These are phyloP conservation scores for Oenanthe javanica DNA, from an alignment of 140 eudicot genomes.

Conservation along the genomic window DNA sequence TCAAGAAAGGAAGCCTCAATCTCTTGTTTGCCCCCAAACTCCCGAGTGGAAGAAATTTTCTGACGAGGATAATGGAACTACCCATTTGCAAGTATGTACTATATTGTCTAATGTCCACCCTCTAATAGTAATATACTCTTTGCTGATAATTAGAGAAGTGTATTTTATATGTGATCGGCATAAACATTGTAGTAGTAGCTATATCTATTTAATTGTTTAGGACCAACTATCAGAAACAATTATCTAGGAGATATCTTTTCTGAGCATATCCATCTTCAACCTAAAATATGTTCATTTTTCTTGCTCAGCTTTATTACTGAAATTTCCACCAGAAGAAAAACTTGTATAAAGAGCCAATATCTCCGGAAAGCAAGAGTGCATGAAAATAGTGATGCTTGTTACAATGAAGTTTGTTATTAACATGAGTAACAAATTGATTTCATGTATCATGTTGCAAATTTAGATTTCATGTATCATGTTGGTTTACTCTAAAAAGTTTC, in stretches of 20 bases:
- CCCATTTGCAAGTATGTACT: slow-evolving; percentile 40
- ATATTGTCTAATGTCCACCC: background rate
- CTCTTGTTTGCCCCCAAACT: slow-evolving; percentile 77
- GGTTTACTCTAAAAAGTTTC: background rate
- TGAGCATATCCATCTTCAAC: background rate
- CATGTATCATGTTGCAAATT: background rate
- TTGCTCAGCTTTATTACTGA: background rate
- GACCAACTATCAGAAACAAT: background rate
- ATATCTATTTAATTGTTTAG: background rate
- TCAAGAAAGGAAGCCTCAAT: slow-evolving; percentile 63
- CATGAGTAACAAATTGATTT: background rate
- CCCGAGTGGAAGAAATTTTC: slow-evolving; percentile 96
- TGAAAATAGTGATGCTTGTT: background rate
- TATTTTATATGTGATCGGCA: background rate
- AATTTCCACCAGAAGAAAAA: background rate
- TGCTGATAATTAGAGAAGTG: background rate
- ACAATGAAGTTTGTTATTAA: background rate
- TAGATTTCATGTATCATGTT: background rate
- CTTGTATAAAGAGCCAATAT: background rate
- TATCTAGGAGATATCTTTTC: background rate
- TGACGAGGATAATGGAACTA: slow-evolving; percentile 51
- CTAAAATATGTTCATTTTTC: background rate
- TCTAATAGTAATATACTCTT: background rate
- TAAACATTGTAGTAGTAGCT: background rate
- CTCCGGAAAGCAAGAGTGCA: background rate